A percentile compares a stretch with the other conserved stretches of the same genome.
These are phyloP conservation scores for Aspergillus sp. DNA, from an alignment of 2,329 filamentous ascomycete genomes.

Conservation along the genomic window DNA sequence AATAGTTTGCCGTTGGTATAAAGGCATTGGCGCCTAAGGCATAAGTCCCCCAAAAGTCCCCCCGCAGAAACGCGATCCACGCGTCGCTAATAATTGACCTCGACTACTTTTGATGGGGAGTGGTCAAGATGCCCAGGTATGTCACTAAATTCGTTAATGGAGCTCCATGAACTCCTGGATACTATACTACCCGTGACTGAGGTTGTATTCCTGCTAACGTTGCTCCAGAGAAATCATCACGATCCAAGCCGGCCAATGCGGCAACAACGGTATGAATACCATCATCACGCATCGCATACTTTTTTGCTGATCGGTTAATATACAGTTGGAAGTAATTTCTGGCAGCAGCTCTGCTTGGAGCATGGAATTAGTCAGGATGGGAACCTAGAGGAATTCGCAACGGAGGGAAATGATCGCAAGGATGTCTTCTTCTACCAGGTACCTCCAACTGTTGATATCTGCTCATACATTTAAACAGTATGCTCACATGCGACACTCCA, in stretches of 20 bases:
- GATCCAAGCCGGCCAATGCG: constrained; percentile 96
- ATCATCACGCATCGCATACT: constrained; percentile 6
- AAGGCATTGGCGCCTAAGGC: constrained; percentile 19
- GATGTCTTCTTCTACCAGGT: constrained; percentile 97
- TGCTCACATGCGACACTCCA: constrained; percentile 30
- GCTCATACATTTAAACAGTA: constrained; percentile 3
- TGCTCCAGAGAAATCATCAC: constrained; percentile 88
- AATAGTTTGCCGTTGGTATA: not conserved
- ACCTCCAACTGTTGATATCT: constrained; percentile 1
- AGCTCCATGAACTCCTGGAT: no score
- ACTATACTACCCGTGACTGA: no score
- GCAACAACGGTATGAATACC: constrained; percentile 78
- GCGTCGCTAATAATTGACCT: constrained; percentile 23
- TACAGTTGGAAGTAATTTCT: constrained; percentile 91
- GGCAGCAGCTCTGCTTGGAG: constrained; percentile 97
- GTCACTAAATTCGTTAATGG: constrained; percentile 1
- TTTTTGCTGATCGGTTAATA: constrained; percentile 23
- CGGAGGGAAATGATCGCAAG: constrained; percentile 93
- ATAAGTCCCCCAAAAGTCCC: constrained; percentile 16
- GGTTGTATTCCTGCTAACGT: not conserved
- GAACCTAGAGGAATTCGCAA: constrained; percentile 95
- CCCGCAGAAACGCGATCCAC: constrained; percentile 29
- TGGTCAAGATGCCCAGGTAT: constrained; percentile 34
- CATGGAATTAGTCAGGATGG: constrained; percentile 97
- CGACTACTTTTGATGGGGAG: constrained; percentile 21